A percentile compares a stretch with the other conserved stretches of the same genome.
These are phyloP conservation scores for Neurospora sp. DNA, from an alignment of 495 filamentous ascomycete species.

Conservation along the genomic window DNA sequence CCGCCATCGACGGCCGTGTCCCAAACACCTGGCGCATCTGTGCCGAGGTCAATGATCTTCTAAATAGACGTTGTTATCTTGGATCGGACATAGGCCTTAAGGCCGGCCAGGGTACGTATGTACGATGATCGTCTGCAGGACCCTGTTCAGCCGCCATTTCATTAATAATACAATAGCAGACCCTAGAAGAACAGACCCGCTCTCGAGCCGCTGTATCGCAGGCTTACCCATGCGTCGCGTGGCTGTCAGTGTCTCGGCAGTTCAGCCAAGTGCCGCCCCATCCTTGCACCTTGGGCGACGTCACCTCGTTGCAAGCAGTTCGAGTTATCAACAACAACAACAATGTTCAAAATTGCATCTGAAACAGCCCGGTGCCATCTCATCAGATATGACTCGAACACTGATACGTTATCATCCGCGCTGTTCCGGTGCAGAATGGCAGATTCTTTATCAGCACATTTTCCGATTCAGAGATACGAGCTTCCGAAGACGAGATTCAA, in stretches of 20 bases:
- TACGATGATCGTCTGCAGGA: not conserved
- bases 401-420: not conserved
- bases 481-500: not conserved
- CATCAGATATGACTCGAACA: not conserved
- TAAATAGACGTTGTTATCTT: not conserved
- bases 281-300: not conserved
- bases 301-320: not conserved
- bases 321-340: not conserved
- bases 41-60: not conserved
- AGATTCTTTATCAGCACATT: not conserved
- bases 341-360: not conserved
- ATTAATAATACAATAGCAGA: not conserved
- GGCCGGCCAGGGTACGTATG: not conserved
- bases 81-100: not conserved
- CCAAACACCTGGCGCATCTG: not conserved
- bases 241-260: not conserved
- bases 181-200: not conserved
- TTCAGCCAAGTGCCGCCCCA: not conserved
- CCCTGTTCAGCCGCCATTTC: not conserved
- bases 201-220: not conserved
- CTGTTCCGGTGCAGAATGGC: not conserved
- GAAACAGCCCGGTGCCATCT: not conserved
- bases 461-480: not conserved
- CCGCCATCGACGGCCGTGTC: not conserved
- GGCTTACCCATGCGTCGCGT: not conserved